Base-by-base conservation (phyloP, 2,329 filamentous ascomycete genomes). In the Colletotrichum sp. region DNA sequence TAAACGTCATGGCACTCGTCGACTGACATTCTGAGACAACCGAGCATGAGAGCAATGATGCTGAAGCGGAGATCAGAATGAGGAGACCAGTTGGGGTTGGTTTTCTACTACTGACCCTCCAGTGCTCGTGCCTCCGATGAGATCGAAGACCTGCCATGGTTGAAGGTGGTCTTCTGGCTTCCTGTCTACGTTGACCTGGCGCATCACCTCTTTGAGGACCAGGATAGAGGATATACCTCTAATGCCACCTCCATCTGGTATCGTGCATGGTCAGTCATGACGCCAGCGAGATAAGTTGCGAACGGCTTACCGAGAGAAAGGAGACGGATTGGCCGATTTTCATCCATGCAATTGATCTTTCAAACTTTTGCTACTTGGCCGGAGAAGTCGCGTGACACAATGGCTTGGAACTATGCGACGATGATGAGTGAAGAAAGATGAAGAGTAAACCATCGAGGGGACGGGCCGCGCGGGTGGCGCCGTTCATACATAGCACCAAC, bases 11-110 rank as follows among this genome's bases (percentile, higher is more conserved):
- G 57, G 65, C 78, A 80, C n/a, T 79, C 78, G 36, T 79, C 78
- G 34, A 79, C 67, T 26, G 78, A 76, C 79, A 80, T 80, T 59
- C 68, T 69, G 52, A 80, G 74, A 13, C 76, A 71, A 4, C 79
- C 77, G 4, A 79, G 76, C 79, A 80, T 80, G 32, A 80, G 76
- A 55, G 79, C 79, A 63, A 80, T 80, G 12, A 80, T 76, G 3
- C 79, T 80, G 18, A 24, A 1, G 32, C 6, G 52, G 26, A 18
- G 32, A 49, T 66, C 12, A 71, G 49, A 36, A 28, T 62, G 10
- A 34, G 26, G 4, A 1, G 4, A 16, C 12, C 1, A 0, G 6
- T 36, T 1, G 15, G 21, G 13, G 26, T 49, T 6, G 16, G 3
- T 1, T 26, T 3, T 30, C 5, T 55, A 1, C 21, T 16, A 24